Conservation (phyloP, 306 rosid species). For the Castanea mollissima region DNA sequence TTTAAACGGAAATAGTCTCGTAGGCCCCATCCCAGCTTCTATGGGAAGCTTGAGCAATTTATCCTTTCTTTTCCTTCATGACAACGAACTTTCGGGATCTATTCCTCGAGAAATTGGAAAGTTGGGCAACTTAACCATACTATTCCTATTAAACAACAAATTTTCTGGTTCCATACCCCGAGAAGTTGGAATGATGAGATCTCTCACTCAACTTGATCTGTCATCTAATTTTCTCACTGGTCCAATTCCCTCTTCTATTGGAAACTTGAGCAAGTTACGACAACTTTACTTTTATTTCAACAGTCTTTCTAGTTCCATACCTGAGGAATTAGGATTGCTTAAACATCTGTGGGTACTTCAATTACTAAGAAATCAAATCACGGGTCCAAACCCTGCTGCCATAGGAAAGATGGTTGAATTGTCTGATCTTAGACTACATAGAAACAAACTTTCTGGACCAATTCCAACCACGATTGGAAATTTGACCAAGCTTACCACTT, state of each 20-base stretch:
- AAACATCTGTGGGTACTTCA: neutral
- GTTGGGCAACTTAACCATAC: neutral
- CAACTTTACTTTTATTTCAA: neutral
- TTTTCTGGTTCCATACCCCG: neutral
- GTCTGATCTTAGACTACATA: neutral
- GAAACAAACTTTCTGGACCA: neutral
- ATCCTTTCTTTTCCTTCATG: neutral
- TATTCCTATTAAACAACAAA: neutral
- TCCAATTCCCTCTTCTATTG: neutral
- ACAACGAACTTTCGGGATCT: neutral
- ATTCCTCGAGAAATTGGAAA: neutral
- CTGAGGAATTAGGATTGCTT: neutral
- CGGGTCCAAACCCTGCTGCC: slow-evolving; percentile 16
- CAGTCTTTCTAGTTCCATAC: neutral
- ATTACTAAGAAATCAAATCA: neutral
- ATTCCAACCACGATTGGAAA: slow-evolving; percentile 16
- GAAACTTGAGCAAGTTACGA: neutral
- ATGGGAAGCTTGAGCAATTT: slow-evolving; percentile 1
- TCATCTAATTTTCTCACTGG: neutral
- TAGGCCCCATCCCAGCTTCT: neutral
- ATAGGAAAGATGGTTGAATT: slow-evolving; percentile 1
- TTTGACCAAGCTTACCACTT: no score
- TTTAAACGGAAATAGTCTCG: neutral
- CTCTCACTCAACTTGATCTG: neutral
- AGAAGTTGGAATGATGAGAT: neutral